Evolutionary conservation across 345 rosid species (phyloP), one percentile per base, ranked within the genome.

Genomic region (Combretum micranthum): DNA sequence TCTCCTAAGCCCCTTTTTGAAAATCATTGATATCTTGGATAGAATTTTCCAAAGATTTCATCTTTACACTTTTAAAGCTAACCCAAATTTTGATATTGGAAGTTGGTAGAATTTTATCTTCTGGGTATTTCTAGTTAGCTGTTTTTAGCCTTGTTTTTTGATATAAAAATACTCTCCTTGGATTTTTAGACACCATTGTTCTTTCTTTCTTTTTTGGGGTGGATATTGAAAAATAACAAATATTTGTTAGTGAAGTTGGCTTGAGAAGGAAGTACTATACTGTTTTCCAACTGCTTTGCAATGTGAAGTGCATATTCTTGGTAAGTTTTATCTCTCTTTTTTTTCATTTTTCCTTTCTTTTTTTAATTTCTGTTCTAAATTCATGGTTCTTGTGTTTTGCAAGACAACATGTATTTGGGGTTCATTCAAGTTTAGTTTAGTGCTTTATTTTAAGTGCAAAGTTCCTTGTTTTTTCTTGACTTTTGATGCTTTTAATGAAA

Each of bases 261-360:
- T 37, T 37, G 20, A 18, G 45, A 54, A 44, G 22, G 57, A 44
- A 44, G 23, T 17, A 2, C n/a, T 46, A 0, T 46, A 46, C 49
- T 14, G 9, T 54, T 54, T 39, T 12, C 14, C 17, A 44, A 21
- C 20, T 44, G 20, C 13, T 22, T 56, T 56, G 70, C 71, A 70
- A 73, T 82, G 83, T 80, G 50, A 59, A 60, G 60, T 61, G 56
- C 65, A 16, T 53, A 52, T 65, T 64, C 69, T 69, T 59, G 78
- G 75, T 82, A 64, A 78, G 80, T 72, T 55, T 20, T 56, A 5
- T 7, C n/a, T 37, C 50, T 43, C 46, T 12, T 15, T 55, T 20
- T 10, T 21, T 47, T 14, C 23, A n/a, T n/a, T n/a, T n/a, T n/a
- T n/a, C n/a, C n/a, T n/a, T n/a, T n/a, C n/a, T n/a, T n/a, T n/a